Base-by-base conservation (phyloP, 768 basidiomycete species). In the Suillus hirtellus region DNA sequence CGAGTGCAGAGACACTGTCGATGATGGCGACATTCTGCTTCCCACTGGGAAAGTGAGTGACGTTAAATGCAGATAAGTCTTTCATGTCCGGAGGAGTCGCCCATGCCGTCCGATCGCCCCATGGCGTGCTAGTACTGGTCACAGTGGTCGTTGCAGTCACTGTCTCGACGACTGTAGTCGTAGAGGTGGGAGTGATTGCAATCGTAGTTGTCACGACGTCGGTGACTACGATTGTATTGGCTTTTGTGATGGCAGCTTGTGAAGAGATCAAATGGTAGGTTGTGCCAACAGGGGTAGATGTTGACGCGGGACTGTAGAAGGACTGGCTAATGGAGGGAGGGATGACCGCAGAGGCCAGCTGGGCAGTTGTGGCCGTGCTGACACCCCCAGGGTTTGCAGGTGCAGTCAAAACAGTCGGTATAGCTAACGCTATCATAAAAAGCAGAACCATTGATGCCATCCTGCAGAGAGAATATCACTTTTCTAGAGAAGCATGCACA, bases 41-140 rank as follows among this genome's bases (percentile, higher is more conserved):
- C 0, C 86, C 86, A 53, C 79, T 81, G 0, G 86, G 77, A 69
- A 87, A 88, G 59, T 79, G 69, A 12, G 83, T 79, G 64, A 90
- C 72, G 55, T 84, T 83, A 80, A 90, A 91, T 3, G 83, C 67
- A 42, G 78, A 73, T 34, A 92, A 79, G 70, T 90, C 83, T 0
- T 82, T 80, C 78, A 90, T 84, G 24, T 79, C 74, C 0, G 77
- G 65, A 1, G 89, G 86, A 5, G 78, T 74, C 1, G 75, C 60
- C 90, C 89, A 91, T n/a, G 72, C 64, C 3, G 72, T 71, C 21
- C 64, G 65, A 46, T 60, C 53, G 8, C 37, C 46, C 72, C 68
- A 73, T 27, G 60, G 40, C 24, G 65, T 40, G 3, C 62, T 55
- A 2, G 69, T 17, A 9, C 21, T 27, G 7, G 43, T n/a, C 4